phyloP scores from a whole-genome alignment of 2,329 filamentous ascomycete genomes.

The Aspergillus aculeatus region DNA sequence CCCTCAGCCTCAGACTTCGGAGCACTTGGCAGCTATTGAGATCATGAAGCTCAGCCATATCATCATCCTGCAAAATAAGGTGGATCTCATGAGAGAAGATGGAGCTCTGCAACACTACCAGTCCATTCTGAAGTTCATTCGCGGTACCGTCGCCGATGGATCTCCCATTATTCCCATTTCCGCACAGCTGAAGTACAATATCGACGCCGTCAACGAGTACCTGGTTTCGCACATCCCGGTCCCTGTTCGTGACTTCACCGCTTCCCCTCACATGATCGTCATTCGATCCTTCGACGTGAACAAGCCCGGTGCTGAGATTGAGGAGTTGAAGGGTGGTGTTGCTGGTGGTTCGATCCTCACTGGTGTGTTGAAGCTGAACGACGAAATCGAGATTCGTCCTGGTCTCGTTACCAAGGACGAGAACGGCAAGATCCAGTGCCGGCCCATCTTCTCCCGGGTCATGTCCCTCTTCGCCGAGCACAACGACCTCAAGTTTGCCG shows the following conservation, averaged over 20 bases:
- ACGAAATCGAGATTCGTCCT: conserved; percentile 98
- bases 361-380: conserved; percentile 92
- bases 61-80: conserved; percentile 99
- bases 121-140: conserved; percentile 97
- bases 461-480: conserved; percentile 95
- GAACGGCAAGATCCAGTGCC: conserved; percentile 90
- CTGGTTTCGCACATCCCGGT: conserved; percentile 95
- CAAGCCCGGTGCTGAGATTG: conserved; percentile 98
- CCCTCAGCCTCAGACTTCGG: conserved; percentile 96
- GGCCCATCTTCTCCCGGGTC: conserved; percentile 92
- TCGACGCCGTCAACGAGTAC: conserved; percentile 95
- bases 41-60: conserved; percentile 99
- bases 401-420: conserved; percentile 97
- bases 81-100: conserved; percentile 96
- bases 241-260: conserved; percentile 83
- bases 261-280: conserved; percentile 96
- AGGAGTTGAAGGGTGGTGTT: conserved; percentile 97
- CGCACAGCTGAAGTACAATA: conserved; percentile 98
- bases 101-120: conserved; percentile 91
- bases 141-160: conserved; percentile 93
- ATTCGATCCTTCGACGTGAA: conserved; percentile 99
- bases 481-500: conserved; percentile 97
- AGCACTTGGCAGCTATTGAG: conserved; percentile 97
- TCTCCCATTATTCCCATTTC: conserved; percentile 95
- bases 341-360: conserved; percentile 95